Base-by-base conservation (phyloP, 768 basidiomycete species). In the Naganishia onofrii region DNA sequence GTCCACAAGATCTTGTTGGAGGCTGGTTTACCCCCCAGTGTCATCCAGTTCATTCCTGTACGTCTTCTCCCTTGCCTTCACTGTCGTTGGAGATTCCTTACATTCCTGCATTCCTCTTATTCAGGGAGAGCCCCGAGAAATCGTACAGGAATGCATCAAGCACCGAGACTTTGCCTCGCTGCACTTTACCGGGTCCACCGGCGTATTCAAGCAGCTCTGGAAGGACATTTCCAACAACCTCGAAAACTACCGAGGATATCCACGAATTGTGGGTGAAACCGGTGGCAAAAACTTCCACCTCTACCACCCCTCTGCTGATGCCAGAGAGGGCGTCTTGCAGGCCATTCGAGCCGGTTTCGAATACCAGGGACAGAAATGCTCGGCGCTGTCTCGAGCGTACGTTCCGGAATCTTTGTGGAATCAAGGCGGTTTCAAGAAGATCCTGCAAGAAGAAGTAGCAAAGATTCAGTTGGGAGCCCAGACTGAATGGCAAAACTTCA, bases 231-330 rank as follows among this genome's bases (percentile, higher is more conserved):
- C 90, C 3, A 77, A 82, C 75, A 96, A 97, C 83, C 75, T 98
- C 56, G 92, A 97, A 78, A 86, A 84, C 57, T 98, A 98, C 85
- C 87, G 83, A 75, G 84, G 87, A 15, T 98, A 96, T 83, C 96
- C 96, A 0, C 86, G 95, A 77, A 90, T 99, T 73, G 94, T 99
- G 8, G 96, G 96, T 31, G 95, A 98, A 85, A 98, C 95, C 9
- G 93, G 84, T 32, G 95, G 96, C 69, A 99, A 98, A 86, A 99
- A 99, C 85, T 98, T 94, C 85, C 96, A 98, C 82, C 73, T 99
- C 55, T 84, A 98, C 58, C 96, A 98, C 81, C 84, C 86, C 66
- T 89, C 88, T 17, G 95, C 94, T 44, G 91, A 96, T 75, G 82
- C 96, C 66, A 84, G 84, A 79, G 94, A 93, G 74, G 92, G 94